Conservation (phyloP, 1,284 basidiomycete species). For the Cutaneotrichosporon dermatis region DNA sequence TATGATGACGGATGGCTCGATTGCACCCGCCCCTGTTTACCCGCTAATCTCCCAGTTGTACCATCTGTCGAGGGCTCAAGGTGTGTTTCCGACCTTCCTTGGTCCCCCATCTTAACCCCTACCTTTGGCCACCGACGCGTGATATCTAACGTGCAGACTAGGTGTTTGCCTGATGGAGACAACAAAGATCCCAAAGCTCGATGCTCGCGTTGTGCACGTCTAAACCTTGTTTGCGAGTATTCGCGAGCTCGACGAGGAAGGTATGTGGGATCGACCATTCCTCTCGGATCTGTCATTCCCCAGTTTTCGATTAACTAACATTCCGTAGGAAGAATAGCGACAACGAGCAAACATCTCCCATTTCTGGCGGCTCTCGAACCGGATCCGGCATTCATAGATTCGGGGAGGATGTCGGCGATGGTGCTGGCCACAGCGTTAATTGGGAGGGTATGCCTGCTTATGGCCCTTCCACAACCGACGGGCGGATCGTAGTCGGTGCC, state of each 20-base stretch:
- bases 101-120: too few relatives aligned
- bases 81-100: conserved; percentile 1
- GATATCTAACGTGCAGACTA: conserved; percentile 4
- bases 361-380: not conserved
- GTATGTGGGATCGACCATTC: conserved; percentile 2
- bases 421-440: not conserved
- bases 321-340: not conserved
- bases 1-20: not conserved
- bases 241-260: conserved; percentile 10
- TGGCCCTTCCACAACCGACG: too few relatives aligned
- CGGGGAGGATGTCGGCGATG: not conserved
- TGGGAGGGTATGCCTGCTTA: not conserved
- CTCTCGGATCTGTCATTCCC: not conserved
- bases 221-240: conserved; percentile 14
- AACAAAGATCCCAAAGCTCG: conserved; percentile 12
- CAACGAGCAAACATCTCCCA: not conserved
- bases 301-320: not conserved
- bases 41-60: conserved; percentile 5
- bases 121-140: too few relatives aligned
- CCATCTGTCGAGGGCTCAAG: conserved; percentile 14
- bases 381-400: not conserved
- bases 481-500: not conserved
- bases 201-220: conserved; percentile 18
- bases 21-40: too few relatives aligned
- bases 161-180: conserved; percentile 17